Conservation (phyloP, 2,329 filamentous ascomycete genomes). For the Celoporthe dispersa region DNA sequence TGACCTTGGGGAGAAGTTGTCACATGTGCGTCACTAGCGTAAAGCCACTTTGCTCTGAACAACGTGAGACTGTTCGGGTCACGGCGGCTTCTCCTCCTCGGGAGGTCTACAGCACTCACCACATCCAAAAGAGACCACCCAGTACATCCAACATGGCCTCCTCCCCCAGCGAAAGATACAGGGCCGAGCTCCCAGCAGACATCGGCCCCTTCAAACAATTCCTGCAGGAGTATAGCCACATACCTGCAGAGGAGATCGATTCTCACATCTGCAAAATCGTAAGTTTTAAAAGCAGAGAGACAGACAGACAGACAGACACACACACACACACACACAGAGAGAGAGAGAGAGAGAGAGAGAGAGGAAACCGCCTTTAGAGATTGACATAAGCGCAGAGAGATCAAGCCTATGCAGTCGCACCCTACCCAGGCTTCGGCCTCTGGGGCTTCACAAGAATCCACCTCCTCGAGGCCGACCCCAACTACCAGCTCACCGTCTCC, state of each 20-base stretch:
- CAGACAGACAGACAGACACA: neutral
- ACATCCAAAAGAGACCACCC: neutral
- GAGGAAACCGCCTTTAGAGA: neutral
- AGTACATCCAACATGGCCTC: constrained; percentile 5
- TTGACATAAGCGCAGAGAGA: constrained; percentile 36
- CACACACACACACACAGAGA: too few relatives aligned
- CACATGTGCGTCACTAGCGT: neutral
- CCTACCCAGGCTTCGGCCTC: constrained; percentile 44
- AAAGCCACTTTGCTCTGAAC: neutral
- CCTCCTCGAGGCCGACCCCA: constrained; percentile 36
- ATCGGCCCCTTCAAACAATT: constrained; percentile 9
- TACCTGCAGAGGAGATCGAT: neutral
- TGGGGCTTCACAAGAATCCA: constrained; percentile 45
- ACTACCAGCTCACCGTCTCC: constrained; percentile 37
- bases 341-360: neutral
- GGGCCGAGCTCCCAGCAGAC: constrained; percentile 12
- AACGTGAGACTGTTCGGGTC: neutral
- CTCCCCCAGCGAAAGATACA: neutral
- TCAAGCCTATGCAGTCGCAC: constrained; percentile 42
- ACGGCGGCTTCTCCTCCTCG: neutral
- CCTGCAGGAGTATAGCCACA: constrained; percentile 9
- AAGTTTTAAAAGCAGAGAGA: neutral
- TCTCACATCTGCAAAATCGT: neutral
- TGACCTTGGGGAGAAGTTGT: neutral
- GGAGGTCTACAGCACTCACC: neutral